Evolutionary conservation across 1,139 yeast genomes (phyloP), one percentile per base, ranked within the genome.

Genomic region (Saccharomyces uvarum): DNA sequence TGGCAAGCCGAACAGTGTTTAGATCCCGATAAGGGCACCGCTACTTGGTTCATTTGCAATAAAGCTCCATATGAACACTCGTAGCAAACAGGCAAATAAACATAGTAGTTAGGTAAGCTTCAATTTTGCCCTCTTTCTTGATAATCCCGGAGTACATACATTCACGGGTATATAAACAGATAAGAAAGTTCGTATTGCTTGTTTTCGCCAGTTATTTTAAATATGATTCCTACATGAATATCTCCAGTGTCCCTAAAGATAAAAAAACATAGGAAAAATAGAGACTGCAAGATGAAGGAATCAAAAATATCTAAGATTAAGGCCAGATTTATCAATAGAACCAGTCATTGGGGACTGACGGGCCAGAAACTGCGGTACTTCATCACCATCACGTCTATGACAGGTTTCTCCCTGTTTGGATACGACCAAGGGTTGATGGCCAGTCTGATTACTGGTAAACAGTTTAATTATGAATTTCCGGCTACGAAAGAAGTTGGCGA

Each of bases 401-500:
- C 80, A 48, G 90, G 88, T 11, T 86, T 86, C 68, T 78, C 86
- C 27, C 73, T 81, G 50, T 86, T 86, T 65, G 95, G 95, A 56
- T 86, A 85, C 65, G 91, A 86, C 68, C 93, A 86, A 70, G 95
- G 95, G 65, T 77, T 86, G 54, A 83, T 85, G 88, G 79, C 86
- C 6, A 87, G 88, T 64, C 72, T 84, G 54, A 82, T 85, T 59
- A 80, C 86, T 24, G 86, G 86, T 53, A 73, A 72, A 0, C 78
- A 81, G 60, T 86, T 86, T 65, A 77, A 77, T 63, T 59, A 70
- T 14, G 84, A 77, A 54, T 84, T 84, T 68, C 87, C 88, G 4
- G 77, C 79, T 8, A 79, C 83, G 24, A 63, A 65, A 48, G 63
- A 60, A 38, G 63, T 62, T 49, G 64, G 66, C 51, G 69, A 66